Evolutionary conservation across 345 rosid species (phyloP), one percentile per base, ranked within the genome.

Genomic region (Syzygium aromaticum): DNA sequence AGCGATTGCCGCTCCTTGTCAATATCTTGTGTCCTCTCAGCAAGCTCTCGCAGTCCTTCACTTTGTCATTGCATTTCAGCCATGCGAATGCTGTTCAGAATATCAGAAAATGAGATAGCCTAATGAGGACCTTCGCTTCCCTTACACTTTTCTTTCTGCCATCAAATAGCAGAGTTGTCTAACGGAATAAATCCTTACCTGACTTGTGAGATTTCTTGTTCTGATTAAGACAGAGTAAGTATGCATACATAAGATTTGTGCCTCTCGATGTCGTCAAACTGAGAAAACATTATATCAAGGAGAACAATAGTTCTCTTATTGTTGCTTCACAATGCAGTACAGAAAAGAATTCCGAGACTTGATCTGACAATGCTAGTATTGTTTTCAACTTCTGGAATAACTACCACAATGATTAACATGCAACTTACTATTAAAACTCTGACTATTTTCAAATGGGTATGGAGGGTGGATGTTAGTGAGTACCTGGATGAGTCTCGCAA

Each of bases 51-150:
- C 89, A 87, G 88, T 95, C 94, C 85, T 54, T 51, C 73, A 64
- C 59, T 23, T 88, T 93, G 52, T 93, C 95, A 84, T 94, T 91
- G 92, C 94, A 89, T 89, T 94, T 91, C 87, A 97, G 25, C 98
- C 98, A 96, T 57, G 97, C 99, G 90, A 96, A 97, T 43, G 94
- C 99, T 97, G 91, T 15, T 49, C 5, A 19, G 51, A 38, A 11
- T 84, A 40, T 27, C 82, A 54, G 78, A 46, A 38, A 4, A 38
- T 25, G 52, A 17, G 8, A 54, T 38, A 84, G 27, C 86, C 86
- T 84, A 17, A 28, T 11, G 17, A 46, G 54, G 46, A 84, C 28
- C 30, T 33, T 28, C 17, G 46, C 25, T 52, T 51, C 54, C 4
- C 56, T 52, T 23, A 16, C 43, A 38, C 49, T n/a, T 61, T 61